Evolutionary conservation across 306 rosid species (phyloP).

Genomic region (Neltuma alba): DNA sequence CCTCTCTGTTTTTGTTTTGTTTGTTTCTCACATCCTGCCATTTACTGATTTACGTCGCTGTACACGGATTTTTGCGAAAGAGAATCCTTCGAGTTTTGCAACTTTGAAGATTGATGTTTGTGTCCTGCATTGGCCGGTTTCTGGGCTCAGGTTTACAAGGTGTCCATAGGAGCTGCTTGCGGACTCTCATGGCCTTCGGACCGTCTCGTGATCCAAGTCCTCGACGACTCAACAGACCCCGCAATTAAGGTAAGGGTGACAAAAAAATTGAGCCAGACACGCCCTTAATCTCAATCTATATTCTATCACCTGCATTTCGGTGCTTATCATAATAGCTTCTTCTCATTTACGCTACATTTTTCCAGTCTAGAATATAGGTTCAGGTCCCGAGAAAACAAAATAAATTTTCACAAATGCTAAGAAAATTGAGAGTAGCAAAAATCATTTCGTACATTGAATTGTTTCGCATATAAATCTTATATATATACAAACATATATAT

Average conservation of each 20-base stretch:
- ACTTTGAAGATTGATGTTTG: conserved; percentile 9
- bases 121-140: conserved; percentile 10
- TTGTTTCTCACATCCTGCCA: background rate
- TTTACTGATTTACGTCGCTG: too few relatives aligned
- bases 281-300: background rate
- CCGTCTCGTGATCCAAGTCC: conserved; percentile 97
- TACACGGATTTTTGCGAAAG: conserved; percentile 20
- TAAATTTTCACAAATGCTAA: background rate
- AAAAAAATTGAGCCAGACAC: background rate
- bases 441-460: background rate
- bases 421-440: background rate
- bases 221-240: conserved; percentile 96
- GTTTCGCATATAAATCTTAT: background rate
- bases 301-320: background rate
- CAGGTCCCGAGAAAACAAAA: background rate
- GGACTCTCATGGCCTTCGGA: conserved; percentile 98
- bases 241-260: conserved; percentile 61
- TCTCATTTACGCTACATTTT: background rate
- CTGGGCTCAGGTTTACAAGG: conserved; percentile 78
- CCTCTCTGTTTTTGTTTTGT: background rate
- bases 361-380: background rate
- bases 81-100: conserved; percentile 9
- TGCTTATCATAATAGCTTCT: background rate
- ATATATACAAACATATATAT: too few relatives aligned
- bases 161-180: conserved; percentile 98